Percentiles rank a stretch among this genome's conserved stretches.
Conservation (phyloP, 768 basidiomycete genomes). For the Phanerochaete sordida region DNA sequence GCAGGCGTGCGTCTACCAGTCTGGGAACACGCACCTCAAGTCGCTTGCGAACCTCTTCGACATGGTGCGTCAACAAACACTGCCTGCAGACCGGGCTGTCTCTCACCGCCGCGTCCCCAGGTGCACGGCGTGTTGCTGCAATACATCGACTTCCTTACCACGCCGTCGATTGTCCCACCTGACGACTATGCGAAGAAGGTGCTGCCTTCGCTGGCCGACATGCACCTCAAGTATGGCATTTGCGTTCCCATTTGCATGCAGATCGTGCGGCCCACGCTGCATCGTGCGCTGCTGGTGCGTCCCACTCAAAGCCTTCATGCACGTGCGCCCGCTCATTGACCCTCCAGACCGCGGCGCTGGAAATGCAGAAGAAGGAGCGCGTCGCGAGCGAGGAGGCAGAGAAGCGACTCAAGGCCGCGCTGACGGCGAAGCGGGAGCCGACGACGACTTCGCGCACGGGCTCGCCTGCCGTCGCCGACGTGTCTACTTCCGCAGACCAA, state of each 20-base stretch:
- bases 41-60: conserved; percentile 87
- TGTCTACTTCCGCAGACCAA: conserved; percentile 26
- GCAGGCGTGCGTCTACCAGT: conserved; percentile 76
- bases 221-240: conserved; percentile 76
- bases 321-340: neutral
- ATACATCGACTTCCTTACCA: conserved; percentile 84
- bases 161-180: conserved; percentile 60
- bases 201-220: conserved; percentile 69
- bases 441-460: conserved; percentile 52
- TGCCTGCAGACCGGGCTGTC: conserved; percentile 10
- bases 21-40: conserved; percentile 76
- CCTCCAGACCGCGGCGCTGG: conserved; percentile 55
- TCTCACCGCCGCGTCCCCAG: conserved; percentile 36
- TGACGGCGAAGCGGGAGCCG: conserved; percentile 77
- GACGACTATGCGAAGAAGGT: conserved; percentile 73
- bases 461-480: conserved; percentile 46
- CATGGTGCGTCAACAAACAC: conserved; percentile 61
- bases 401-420: conserved; percentile 75
- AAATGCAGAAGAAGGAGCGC: conserved; percentile 65
- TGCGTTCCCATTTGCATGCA: conserved; percentile 91
- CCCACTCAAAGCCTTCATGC: neutral
- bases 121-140: conserved; percentile 90
- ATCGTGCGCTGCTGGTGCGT: conserved; percentile 57
- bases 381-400: conserved; percentile 73
- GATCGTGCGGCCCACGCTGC: conserved; percentile 80